phyloP scores from a whole-genome alignment of 2,329 filamentous ascomycete species.

The Calonectria crousiana region DNA sequence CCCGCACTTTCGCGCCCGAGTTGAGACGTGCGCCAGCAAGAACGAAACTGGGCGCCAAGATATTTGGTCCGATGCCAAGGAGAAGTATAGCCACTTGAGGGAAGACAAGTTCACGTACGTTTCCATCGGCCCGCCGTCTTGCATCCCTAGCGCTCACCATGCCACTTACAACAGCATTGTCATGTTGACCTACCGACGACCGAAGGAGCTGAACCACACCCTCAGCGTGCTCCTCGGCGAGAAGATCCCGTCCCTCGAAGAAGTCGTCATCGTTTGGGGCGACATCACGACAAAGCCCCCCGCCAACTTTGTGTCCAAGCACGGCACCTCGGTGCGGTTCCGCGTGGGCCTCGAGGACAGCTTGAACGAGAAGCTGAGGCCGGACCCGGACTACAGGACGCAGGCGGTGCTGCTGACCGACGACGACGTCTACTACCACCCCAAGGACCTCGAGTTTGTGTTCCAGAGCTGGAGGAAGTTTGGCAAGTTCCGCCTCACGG shows the following conservation, averaged over 20 bases:
- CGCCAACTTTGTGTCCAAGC: slow-evolving; percentile 37
- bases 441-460: slow-evolving; percentile 51
- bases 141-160: not conserved
- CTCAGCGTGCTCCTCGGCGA: slow-evolving; percentile 40
- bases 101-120: slow-evolving; percentile 49
- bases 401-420: slow-evolving; percentile 52
- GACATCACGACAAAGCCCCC: slow-evolving; percentile 46
- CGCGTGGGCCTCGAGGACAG: slow-evolving; percentile 46
- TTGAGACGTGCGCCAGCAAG: not conserved
- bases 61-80: slow-evolving; percentile 20
- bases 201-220: slow-evolving; percentile 47
- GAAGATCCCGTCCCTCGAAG: slow-evolving; percentile 49
- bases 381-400: slow-evolving; percentile 48
- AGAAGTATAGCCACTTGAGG: slow-evolving; percentile 35
- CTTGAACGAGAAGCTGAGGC: slow-evolving; percentile 52
- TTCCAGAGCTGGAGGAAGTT: slow-evolving; percentile 53
- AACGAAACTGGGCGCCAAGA: slow-evolving; percentile 3
- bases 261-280: slow-evolving; percentile 54
- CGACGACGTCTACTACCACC: slow-evolving; percentile 53
- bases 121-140: not conserved
- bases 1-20: not conserved
- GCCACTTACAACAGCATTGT: slow-evolving; percentile 43
- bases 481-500: slow-evolving; percentile 47
- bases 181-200: slow-evolving; percentile 50
- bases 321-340: slow-evolving; percentile 49